These are phyloP conservation scores for Aquilaria sinensis DNA, from an alignment of 345 rosid genomes.

Conservation along the genomic window DNA sequence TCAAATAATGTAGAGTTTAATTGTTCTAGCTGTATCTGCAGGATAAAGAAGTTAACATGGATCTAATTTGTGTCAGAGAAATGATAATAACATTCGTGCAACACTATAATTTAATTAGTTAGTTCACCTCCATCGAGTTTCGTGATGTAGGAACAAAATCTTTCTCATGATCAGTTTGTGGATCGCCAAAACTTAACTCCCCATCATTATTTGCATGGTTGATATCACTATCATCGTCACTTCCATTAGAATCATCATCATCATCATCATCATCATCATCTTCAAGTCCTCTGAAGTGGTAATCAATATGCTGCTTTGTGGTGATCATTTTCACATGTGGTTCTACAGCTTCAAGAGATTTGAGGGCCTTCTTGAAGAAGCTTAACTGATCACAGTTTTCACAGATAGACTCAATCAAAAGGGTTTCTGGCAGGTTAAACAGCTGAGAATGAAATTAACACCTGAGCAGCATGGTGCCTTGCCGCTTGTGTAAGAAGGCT, in stretches of 20 bases:
- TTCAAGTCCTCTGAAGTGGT: conserved; percentile 67
- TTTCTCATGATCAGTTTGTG: conserved; percentile 37
- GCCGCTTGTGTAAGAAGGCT: conserved; percentile 93
- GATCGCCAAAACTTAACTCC: conserved; percentile 70
- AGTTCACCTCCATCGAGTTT: conserved; percentile 55
- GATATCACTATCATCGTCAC: too few relatives aligned
- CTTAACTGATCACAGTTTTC: conserved; percentile 44
- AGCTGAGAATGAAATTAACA: conserved; percentile 16
- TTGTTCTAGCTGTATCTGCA: conserved; percentile 43
- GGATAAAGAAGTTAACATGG: too few relatives aligned
- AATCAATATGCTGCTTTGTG: conserved; percentile 71
- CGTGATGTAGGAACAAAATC: conserved; percentile 32
- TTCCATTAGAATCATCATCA: conserved; percentile 31
- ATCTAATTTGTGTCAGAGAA: too few relatives aligned
- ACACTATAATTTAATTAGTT: too few relatives aligned
- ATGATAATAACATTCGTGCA: too few relatives aligned
- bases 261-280: conserved; percentile 52
- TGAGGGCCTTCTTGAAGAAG: conserved; percentile 72
- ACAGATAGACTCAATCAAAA: conserved; percentile 4
- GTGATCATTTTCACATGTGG: conserved; percentile 56
- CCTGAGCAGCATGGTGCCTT: conserved; percentile 97
- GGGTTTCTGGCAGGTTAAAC: not conserved
- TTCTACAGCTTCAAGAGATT: conserved; percentile 69
- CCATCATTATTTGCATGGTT: conserved; percentile 52
- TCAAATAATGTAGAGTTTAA: conserved; percentile 43